A percentile compares a stretch with the other conserved stretches of the same genome.
These are phyloP conservation scores for Kodamaea hsintzibuensis DNA, from an alignment of 805 yeast genomes.

Conservation along the genomic window DNA sequence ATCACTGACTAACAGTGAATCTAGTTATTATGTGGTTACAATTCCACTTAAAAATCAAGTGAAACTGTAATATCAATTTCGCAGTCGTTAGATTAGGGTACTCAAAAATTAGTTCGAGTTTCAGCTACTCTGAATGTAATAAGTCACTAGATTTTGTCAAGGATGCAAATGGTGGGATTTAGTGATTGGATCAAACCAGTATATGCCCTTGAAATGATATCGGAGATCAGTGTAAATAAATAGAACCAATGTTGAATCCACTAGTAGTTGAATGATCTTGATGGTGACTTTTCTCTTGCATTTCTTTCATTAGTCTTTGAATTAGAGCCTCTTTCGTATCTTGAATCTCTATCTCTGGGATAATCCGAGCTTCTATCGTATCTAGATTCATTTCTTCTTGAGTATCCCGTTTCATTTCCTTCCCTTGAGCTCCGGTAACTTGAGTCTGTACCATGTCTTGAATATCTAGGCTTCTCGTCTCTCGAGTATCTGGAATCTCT, in stretches of 20 bases:
- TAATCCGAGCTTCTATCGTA: not conserved
- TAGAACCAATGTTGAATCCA: not conserved
- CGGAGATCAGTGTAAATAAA: too few species aligned
- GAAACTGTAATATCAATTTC: too few species aligned
- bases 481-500: not conserved
- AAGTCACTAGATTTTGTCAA: too few species aligned
- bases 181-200: not conserved
- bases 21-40: too few species aligned
- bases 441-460: not conserved
- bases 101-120: too few species aligned
- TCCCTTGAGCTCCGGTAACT: not conserved
- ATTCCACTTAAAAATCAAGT: too few species aligned
- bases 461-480: not conserved
- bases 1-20: too few species aligned
- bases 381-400: not conserved
- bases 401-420: not conserved
- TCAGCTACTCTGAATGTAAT: too few species aligned
- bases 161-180: too few species aligned
- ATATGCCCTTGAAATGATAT: too few species aligned
- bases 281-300: constrained; percentile 8
- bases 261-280: constrained; percentile 5
- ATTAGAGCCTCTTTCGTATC: not conserved
- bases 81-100: too few species aligned
- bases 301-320: not conserved
- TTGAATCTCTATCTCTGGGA: not conserved